Evolutionary conservation across 202 grass and related monocot species (phyloP).

Genomic region (Eragrostis tef): DNA sequence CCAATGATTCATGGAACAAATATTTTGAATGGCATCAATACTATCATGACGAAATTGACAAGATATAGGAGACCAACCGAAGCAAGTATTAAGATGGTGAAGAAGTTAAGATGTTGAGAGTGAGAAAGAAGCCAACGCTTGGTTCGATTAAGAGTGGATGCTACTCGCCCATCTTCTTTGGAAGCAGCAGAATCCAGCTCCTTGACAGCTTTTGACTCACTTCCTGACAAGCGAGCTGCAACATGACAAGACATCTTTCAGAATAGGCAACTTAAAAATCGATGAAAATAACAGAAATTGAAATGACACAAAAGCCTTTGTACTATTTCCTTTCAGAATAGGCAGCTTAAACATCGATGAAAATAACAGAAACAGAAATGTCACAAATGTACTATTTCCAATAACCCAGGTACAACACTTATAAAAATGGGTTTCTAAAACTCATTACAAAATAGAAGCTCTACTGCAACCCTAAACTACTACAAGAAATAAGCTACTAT

Average conservation of each 20-base stretch:
- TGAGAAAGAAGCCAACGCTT: constrained; percentile 84
- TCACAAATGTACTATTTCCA: neutral
- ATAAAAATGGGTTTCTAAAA: constrained; percentile 14
- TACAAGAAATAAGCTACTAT: constrained; percentile 15
- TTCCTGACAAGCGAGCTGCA: constrained; percentile 85
- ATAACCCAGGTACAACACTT: neutral
- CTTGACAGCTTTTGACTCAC: constrained; percentile 72
- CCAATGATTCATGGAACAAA: neutral
- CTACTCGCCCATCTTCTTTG: constrained; percentile 70
- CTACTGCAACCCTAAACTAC: neutral
- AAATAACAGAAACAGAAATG: constrained; percentile 20
- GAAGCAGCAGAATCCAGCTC: constrained; percentile 63
- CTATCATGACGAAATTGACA: constrained; percentile 4
- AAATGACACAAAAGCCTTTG: constrained; percentile 5
- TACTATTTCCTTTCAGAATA: constrained; percentile 31
- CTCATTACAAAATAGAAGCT: constrained; percentile 10
- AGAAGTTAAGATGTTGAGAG: constrained; percentile 79
- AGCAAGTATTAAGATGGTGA: constrained; percentile 88
- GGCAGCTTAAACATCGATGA: neutral
- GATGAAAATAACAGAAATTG: constrained; percentile 12
- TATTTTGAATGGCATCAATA: neutral
- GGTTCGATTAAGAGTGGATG: constrained; percentile 62
- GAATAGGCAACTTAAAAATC: constrained; percentile 19
- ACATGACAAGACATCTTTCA: constrained; percentile 35
- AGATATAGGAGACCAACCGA: constrained; percentile 64